Conservation (phyloP, 2,329 filamentous ascomycete genomes). For the Paraphaeosphaeria sporulosa region DNA sequence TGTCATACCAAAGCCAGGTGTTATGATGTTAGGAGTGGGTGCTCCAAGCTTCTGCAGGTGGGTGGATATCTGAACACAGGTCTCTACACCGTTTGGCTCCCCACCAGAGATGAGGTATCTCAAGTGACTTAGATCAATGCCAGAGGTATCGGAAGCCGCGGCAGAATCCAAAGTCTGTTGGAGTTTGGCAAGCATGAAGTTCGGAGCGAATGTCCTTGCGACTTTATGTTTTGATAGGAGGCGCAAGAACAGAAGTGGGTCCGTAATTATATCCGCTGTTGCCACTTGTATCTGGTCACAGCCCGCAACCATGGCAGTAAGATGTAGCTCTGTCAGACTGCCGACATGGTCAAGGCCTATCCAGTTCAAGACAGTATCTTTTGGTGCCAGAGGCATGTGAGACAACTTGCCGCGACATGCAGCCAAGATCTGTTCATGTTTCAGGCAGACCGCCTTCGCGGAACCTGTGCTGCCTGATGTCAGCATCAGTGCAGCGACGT, state of each 20-base stretch:
- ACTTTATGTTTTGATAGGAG: slow-evolving; percentile 53
- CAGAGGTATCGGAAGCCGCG: neutral
- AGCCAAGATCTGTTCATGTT: slow-evolving; percentile 53
- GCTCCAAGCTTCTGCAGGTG: slow-evolving; percentile 46
- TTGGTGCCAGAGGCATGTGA: neutral
- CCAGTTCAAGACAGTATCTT: slow-evolving; percentile 53
- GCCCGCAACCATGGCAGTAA: slow-evolving; percentile 55
- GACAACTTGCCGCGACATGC: slow-evolving; percentile 52
- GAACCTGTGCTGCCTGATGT: slow-evolving; percentile 63
- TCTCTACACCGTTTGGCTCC: slow-evolving; percentile 54
- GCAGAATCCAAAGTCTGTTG: slow-evolving; percentile 4
- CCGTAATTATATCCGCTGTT: slow-evolving; percentile 50
- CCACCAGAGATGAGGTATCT: slow-evolving; percentile 53
- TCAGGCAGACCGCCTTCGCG: slow-evolving; percentile 59
- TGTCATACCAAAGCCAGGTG: slow-evolving; percentile 59
- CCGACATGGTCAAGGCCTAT: slow-evolving; percentile 63
- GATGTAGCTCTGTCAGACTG: slow-evolving; percentile 60
- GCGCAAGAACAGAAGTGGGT: slow-evolving; percentile 51
- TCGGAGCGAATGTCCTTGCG: slow-evolving; percentile 55
- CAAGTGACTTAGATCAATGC: slow-evolving; percentile 41
- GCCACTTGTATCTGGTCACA: slow-evolving; percentile 57
- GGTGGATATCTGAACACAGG: slow-evolving; percentile 35
- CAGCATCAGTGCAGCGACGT: slow-evolving; percentile 50
- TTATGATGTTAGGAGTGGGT: slow-evolving; percentile 41
- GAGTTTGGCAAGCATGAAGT: slow-evolving; percentile 50